phyloP scores from a whole-genome alignment of 441 rosid species.

The Breynia disticha region DNA sequence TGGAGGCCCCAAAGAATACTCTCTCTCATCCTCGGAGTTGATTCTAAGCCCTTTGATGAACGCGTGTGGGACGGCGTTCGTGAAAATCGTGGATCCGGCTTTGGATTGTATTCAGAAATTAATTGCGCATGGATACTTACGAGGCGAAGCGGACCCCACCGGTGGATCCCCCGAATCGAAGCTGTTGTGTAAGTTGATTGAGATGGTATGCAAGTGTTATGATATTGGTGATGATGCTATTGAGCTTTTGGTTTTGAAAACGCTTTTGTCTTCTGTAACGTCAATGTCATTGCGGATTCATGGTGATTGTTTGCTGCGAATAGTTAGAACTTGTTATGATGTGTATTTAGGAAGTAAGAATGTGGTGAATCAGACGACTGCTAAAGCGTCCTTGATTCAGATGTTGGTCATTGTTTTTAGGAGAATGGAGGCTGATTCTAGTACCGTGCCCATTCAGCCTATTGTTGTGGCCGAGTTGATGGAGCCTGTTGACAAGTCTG shows the following conservation, averaged over 20 bases:
- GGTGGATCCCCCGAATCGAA: constrained; percentile 57
- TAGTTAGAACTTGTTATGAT: constrained; percentile 90
- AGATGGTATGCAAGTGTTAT: constrained; percentile 77
- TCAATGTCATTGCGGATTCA: constrained; percentile 82
- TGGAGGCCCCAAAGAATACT: constrained; percentile 43
- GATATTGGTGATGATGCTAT: constrained; percentile 75
- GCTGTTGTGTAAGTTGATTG: constrained; percentile 55
- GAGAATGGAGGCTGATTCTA: constrained; percentile 98
- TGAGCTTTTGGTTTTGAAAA: constrained; percentile 65
- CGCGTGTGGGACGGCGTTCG: constrained; percentile 59
- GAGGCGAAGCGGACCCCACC: constrained; percentile 83
- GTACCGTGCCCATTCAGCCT: constrained; percentile 89
- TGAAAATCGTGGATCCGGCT: constrained; percentile 91
- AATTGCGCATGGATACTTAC: constrained; percentile 80
- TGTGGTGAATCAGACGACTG: constrained; percentile 86
- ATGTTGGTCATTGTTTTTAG: constrained; percentile 91
- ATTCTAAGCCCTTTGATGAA: constrained; percentile 78
- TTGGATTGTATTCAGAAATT: constrained; percentile 82
- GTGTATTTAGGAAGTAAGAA: constrained; percentile 84
- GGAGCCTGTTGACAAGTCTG: constrained; percentile 84
- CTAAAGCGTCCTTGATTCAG: constrained; percentile 92
- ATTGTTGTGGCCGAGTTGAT: constrained; percentile 93
- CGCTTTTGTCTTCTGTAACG: constrained; percentile 78
- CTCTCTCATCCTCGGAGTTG: constrained; percentile 66
- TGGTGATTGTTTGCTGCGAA: constrained; percentile 77